Evolutionary conservation across 768 basidiomycete genomes (phyloP).

Genomic region (Ramaria sp.): DNA sequence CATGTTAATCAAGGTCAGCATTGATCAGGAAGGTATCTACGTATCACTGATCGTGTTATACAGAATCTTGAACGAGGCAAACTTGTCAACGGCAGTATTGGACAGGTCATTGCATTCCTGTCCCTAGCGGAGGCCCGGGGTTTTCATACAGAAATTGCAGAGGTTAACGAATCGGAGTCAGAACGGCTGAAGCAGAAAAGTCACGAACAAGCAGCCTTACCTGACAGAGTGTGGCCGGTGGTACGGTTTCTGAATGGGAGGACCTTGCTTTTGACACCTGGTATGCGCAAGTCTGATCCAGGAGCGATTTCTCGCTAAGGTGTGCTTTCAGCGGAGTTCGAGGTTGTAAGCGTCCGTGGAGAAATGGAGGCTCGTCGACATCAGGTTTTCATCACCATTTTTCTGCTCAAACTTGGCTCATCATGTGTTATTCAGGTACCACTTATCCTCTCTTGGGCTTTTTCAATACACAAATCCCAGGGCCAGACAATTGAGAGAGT

Average conservation of each 20-base stretch:
- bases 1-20: conserved; percentile 59
- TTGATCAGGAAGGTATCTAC: background rate
- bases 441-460: conserved; percentile 89
- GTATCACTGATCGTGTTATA: background rate
- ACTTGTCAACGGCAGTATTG: conserved; percentile 64
- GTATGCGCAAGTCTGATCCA: background rate
- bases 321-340: conserved; percentile 47
- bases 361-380: conserved; percentile 44
- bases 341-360: conserved; percentile 50
- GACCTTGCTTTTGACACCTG: conserved; percentile 25
- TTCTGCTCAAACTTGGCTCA: background rate
- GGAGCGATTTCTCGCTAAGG: background rate
- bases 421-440: conserved; percentile 45
- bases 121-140: conserved; percentile 31
- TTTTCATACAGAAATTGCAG: conserved; percentile 27
- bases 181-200: background rate
- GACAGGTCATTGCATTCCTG: conserved; percentile 38
- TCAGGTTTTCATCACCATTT: conserved; percentile 31
- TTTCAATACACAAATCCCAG: conserved; percentile 98
- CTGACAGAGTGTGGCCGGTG: conserved; percentile 41
- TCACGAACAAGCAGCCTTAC: conserved; percentile 11
- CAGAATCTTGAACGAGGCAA: conserved; percentile 61
- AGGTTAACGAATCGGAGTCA: conserved; percentile 20
- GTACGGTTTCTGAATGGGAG: conserved; percentile 44
- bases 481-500: conserved; percentile 94